These are phyloP conservation scores for Ramaria sp. DNA, from an alignment of 768 basidiomycete species.

Conservation along the genomic window DNA sequence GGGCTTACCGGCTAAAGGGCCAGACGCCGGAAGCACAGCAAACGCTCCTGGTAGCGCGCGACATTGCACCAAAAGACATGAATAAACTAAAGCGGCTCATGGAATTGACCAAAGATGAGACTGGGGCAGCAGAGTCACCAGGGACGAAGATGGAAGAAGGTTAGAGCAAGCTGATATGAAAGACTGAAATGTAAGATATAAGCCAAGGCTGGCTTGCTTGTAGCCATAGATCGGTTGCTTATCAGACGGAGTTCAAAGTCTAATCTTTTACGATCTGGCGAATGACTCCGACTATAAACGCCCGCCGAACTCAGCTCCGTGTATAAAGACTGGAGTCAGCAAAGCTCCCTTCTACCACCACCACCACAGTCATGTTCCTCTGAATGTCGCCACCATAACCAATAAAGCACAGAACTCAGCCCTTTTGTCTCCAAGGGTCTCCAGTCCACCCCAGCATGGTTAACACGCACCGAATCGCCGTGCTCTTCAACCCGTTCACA, in stretches of 20 bases:
- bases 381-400: slow-evolving; percentile 9
- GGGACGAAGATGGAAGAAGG: slow-evolving; percentile 70
- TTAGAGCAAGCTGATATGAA: slow-evolving; percentile 23
- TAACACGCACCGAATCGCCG: slow-evolving; percentile 78
- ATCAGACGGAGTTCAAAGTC: background rate
- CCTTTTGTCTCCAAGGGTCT: slow-evolving; percentile 13
- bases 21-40: slow-evolving; percentile 72
- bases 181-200: background rate
- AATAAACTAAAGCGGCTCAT: slow-evolving; percentile 74
- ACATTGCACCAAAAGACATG: slow-evolving; percentile 85
- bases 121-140: slow-evolving; percentile 24
- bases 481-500: slow-evolving; percentile 66
- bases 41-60: slow-evolving; percentile 81
- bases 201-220: background rate
- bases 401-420: slow-evolving; percentile 12
- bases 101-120: slow-evolving; percentile 56
- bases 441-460: slow-evolving; percentile 48
- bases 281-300: slow-evolving; percentile 14
- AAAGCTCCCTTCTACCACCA: slow-evolving; percentile 11
- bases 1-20: slow-evolving; percentile 76
- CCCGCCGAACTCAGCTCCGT: slow-evolving; percentile 2
- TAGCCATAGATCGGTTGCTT: background rate
- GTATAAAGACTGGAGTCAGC: slow-evolving; percentile 1
- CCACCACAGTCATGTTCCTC: slow-evolving; percentile 28
- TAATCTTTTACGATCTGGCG: background rate